These are phyloP conservation scores for Asterochloris erici DNA, from an alignment of 139 green algal species.

Conservation along the genomic window DNA sequence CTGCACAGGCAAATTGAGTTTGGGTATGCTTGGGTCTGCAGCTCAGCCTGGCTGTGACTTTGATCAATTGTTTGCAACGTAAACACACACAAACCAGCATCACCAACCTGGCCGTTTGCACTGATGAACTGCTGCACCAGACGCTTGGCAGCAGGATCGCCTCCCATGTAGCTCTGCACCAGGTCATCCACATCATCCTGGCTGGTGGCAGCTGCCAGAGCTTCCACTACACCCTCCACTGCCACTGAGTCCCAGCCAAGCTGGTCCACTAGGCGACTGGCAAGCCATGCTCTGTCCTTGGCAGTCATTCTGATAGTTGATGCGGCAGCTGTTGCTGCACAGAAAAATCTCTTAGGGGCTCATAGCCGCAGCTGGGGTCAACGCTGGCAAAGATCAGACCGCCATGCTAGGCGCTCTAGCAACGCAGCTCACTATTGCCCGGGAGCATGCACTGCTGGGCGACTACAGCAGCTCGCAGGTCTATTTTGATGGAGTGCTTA, in stretches of 20 bases:
- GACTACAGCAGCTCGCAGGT: conserved; percentile 52
- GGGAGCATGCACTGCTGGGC: conserved; percentile 57
- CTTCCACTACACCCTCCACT: conserved; percentile 30
- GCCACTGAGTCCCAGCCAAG: conserved; percentile 34
- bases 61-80: neutral
- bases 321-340: no score
- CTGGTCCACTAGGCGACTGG: conserved; percentile 10
- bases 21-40: neutral
- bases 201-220: conserved; percentile 18
- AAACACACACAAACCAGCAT: neutral
- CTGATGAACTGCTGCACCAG: conserved; percentile 16
- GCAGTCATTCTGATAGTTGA: neutral
- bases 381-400: neutral
- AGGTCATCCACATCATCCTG: conserved; percentile 33
- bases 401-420: neutral
- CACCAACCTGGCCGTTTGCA: neutral
- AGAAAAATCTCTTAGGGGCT: neutral
- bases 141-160: neutral
- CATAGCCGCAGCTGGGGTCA: neutral
- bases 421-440: conserved; percentile 43
- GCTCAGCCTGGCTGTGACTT: conserved; percentile 30
- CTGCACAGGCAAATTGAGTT: no score
- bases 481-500: conserved; percentile 60
- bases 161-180: conserved; percentile 33
- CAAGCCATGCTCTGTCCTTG: conserved; percentile 29